Base-by-base conservation (phyloP, 2,329 filamentous ascomycete species). In the Didymella arachidicola region DNA sequence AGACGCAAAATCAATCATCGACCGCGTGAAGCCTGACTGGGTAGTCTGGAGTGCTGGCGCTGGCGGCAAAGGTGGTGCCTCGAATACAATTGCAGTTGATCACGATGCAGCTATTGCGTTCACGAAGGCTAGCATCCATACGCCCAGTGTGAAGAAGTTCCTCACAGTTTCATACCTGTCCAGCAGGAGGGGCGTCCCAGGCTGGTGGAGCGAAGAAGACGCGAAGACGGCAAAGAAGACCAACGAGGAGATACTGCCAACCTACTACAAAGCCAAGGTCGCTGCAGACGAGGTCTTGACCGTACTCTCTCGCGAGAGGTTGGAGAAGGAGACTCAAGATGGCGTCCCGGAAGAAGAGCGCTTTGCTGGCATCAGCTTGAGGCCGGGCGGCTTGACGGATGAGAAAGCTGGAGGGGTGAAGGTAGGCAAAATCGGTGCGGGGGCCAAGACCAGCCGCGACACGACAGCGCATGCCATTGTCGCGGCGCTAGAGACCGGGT, bases 41-140 rank as follows among this genome's bases (percentile, higher is more conserved):
- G 81, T 91, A 29, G 83, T 90, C 61, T 91, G 86, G 86, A 86
- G 83, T 63, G 88, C 89, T 18, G 88, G 87, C 25, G 84, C 84
- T 46, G 84, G 83, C 32, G 84, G 84, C 26, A 84, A 84, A 74
- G 83, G 83, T 47, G 83, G 82, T 2, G 72, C 80, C 5, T 62
- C 73, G 7, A 77, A 81, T 51, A 86, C 84, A 1, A 78, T 80
- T 45, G 81, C 82, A 4, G 78, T 86, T 57, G 84, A 86, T 69
- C 81, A 79, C 62, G 78, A 81, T 61, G 83, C 83, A n/a, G 83
- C 83, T 8, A 83, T 84, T 61, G 74, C 80, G 58, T 86, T 85
- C 73, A 82, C 84, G 48, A 74, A 74, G 22, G 81, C 83, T 7
- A 78, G 81, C 34, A 76, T 81, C 50, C 70, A 78, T 7, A 77